Evolutionary conservation across 306 rosid species (phyloP), one percentile per base, ranked within the genome.

Genomic region (Mimosa pudica): DNA sequence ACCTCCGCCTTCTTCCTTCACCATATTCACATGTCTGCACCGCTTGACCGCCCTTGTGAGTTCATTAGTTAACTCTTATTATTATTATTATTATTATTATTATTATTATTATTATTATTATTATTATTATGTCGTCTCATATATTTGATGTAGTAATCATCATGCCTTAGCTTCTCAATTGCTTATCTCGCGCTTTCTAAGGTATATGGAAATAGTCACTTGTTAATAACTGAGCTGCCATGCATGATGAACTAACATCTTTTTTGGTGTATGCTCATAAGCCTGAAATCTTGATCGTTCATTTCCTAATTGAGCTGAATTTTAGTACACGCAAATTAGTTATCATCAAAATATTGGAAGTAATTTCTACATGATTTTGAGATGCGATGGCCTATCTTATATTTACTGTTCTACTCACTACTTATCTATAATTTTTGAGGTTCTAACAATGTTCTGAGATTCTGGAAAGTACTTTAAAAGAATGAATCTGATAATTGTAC

Each of bases 41-140:
- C 89, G 11, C 84, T 88, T 9, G 89, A 88, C 71, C 87, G 82
- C 47, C 89, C 91, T 62, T 90, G 94, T 90, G 85, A 86, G 94
- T 87, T 45, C 30, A 2, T 38, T 38, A 38, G 2, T 38, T 38
- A 10, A 6, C 41, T 16, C 64, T 71, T 7, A 1, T 17, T 0
- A 24, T 24, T 24, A 24, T 24, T 24, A 24, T 24, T 24, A 24
- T 24, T 24, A 24, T 24, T 24, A 24, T 24, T 24, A 24, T 24
- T 24, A 24, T 24, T 24, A 24, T 24, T 24, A 24, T 24, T 38
- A n/a, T 18, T 24, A 24, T 24, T 24, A 24, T 24, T 24, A 24
- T 24, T 24, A 24, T 24, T 24, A 24, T 24, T 38, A n/a, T 18
- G 16, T 70, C 8, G 70, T 1, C 14, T 14, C 46, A n/a, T n/a